phyloP scores from a whole-genome alignment of 2,329 filamentous ascomycete species.

The Xylariales sp. region DNA sequence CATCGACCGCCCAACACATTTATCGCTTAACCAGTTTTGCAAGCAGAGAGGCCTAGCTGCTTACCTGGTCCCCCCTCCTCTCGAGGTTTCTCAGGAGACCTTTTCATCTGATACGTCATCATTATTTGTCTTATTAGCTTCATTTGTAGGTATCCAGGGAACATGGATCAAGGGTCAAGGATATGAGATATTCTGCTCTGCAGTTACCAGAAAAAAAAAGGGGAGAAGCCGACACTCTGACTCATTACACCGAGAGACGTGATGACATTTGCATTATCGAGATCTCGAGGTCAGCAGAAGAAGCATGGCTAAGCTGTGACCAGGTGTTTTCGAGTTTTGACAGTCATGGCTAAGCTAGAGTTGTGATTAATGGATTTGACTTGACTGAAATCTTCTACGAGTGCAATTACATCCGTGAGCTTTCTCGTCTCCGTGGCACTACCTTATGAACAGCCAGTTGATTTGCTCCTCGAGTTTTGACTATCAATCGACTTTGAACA shows the following conservation, averaged over 20 bases:
- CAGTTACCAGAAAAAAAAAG: slow-evolving; percentile 4
- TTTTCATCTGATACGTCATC: slow-evolving; percentile 19
- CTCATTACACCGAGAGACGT: slow-evolving; percentile 2
- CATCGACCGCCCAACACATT: no score
- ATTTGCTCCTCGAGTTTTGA: no score
- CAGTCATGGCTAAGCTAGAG: not conserved
- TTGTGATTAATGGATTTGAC: not conserved
- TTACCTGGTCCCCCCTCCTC: no score
- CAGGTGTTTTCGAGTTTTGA: no score
- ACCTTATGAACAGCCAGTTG: not conserved
- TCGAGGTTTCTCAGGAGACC: not conserved
- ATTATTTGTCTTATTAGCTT: slow-evolving; percentile 26
- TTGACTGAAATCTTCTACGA: no score
- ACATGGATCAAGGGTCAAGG: slow-evolving; percentile 6
- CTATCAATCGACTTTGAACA: no score
- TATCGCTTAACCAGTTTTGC: no score
- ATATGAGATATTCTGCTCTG: slow-evolving; percentile 12
- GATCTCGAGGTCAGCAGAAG: slow-evolving; percentile 3
- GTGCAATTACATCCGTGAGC: no score
- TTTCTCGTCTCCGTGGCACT: no score
- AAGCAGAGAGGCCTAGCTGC: no score
- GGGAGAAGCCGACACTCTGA: not conserved
- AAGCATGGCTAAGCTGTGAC: no score
- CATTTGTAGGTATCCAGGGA: slow-evolving; percentile 21
- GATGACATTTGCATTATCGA: slow-evolving; percentile 3